Evolutionary conservation across 2,329 filamentous ascomycete species (phyloP).

Genomic region (Trichoderma breve): DNA sequence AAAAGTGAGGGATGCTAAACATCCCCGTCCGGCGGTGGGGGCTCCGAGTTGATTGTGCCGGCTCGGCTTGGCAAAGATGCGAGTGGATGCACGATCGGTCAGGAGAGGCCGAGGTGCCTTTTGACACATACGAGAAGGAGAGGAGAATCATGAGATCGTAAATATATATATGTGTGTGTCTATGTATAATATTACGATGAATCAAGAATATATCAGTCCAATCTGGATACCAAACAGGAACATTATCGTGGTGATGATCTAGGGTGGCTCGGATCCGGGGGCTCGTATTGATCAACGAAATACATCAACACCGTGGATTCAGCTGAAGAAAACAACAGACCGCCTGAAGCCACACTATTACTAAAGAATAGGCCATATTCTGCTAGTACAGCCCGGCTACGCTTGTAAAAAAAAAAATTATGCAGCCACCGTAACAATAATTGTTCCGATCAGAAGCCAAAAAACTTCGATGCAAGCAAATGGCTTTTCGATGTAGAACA

Average conservation of each 20-base stretch:
- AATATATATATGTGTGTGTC: too few relatives aligned
- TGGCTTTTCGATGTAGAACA: background rate
- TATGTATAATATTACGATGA: too few relatives aligned
- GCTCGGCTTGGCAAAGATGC: slow-evolving; percentile 1
- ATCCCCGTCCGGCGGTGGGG: background rate
- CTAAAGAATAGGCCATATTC: background rate
- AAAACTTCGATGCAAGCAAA: background rate
- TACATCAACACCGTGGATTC: too few relatives aligned
- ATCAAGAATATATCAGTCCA: too few relatives aligned
- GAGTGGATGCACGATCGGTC: background rate
- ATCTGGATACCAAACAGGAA: too few relatives aligned
- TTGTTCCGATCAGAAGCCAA: background rate
- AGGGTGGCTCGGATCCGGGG: background rate
- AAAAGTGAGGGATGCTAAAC: background rate
- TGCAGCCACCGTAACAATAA: background rate
- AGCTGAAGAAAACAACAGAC: background rate
- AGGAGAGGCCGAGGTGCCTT: background rate
- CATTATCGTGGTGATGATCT: background rate
- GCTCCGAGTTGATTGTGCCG: background rate
- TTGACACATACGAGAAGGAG: background rate
- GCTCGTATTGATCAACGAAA: too few relatives aligned
- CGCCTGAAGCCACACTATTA: background rate
- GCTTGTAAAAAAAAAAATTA: background rate
- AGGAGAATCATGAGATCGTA: too few relatives aligned
- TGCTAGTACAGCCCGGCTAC: background rate